Evolutionary conservation across 1,284 basidiomycete genomes (phyloP).

Genomic region (Tilletia horrida): DNA sequence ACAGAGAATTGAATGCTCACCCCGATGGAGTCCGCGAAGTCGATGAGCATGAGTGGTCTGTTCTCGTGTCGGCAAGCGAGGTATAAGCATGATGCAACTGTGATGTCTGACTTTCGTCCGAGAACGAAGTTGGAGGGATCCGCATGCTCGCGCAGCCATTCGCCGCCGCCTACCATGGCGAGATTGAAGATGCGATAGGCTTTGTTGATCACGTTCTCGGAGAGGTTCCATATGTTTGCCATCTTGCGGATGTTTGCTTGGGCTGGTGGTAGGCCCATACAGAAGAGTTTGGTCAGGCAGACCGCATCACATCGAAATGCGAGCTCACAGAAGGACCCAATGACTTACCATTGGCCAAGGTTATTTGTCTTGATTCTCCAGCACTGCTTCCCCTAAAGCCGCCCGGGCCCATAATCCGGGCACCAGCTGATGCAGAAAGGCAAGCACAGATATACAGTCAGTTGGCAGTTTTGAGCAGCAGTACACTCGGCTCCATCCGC

Average conservation of each 20-base stretch:
- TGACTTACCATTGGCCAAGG: slow-evolving; percentile 74
- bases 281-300: slow-evolving; percentile 2
- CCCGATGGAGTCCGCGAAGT: slow-evolving; percentile 65
- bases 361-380: slow-evolving; percentile 67
- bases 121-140: slow-evolving; percentile 52
- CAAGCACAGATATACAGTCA: not conserved
- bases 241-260: slow-evolving; percentile 68
- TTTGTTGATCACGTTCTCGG: slow-evolving; percentile 57
- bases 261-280: slow-evolving; percentile 59
- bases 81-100: slow-evolving; percentile 92
- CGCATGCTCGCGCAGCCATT: slow-evolving; percentile 34
- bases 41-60: slow-evolving; percentile 91
- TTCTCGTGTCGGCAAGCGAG: slow-evolving; percentile 88
- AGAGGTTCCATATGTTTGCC: slow-evolving; percentile 6
- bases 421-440: slow-evolving; percentile 24
- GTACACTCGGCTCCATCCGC: too few species aligned
- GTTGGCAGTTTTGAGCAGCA: too few species aligned
- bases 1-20: slow-evolving; percentile 21
- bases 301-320: too few species aligned
- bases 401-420: slow-evolving; percentile 46
- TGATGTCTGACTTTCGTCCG: slow-evolving; percentile 84
- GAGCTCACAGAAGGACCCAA: not conserved
- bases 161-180: slow-evolving; percentile 62
- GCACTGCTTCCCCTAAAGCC: slow-evolving; percentile 49
- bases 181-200: slow-evolving; percentile 87